Percentiles rank a stretch among this genome's conserved stretches.
Evolutionary conservation across 108 stramenopile species (phyloP).

Genomic region (Discostella stelligeroides): DNA sequence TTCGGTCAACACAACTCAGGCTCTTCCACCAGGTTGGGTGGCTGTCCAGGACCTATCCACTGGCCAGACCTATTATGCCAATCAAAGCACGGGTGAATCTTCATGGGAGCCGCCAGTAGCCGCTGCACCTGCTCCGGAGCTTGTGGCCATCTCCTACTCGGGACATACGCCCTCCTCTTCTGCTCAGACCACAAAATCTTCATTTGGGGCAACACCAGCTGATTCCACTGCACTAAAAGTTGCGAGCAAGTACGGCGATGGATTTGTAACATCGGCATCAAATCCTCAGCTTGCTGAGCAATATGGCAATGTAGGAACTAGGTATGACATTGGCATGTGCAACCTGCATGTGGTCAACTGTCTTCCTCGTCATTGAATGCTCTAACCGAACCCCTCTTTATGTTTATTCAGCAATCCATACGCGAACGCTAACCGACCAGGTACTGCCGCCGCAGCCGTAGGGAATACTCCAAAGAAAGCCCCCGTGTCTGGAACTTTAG

Average conservation of each 20-base stretch:
- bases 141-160: conserved; percentile 14
- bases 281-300: conserved; percentile 84
- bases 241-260: conserved; percentile 88
- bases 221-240: conserved; percentile 51
- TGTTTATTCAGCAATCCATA: conserved; percentile 73
- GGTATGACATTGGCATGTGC: conserved; percentile 47
- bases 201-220: conserved; percentile 22
- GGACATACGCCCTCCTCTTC: conserved; percentile 2
- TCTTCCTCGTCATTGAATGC: background rate
- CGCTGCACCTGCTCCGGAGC: conserved; percentile 35
- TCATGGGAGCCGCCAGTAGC: conserved; percentile 72
- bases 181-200: conserved; percentile 6
- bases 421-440: conserved; percentile 66
- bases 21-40: conserved; percentile 79
- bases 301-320: conserved; percentile 90
- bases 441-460: conserved; percentile 69
- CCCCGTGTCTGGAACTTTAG: conserved; percentile 69
- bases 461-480: conserved; percentile 46
- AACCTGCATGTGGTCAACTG: background rate
- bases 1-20: conserved; percentile 10
- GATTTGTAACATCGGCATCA: conserved; percentile 87
- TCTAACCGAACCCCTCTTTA: background rate
- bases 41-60: conserved; percentile 78
- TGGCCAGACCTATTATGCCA: conserved; percentile 82
- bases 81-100: conserved; percentile 83